Evolutionary conservation across 495 filamentous ascomycete genomes (phyloP).

Genomic region (Aspergillus haitiensis): DNA sequence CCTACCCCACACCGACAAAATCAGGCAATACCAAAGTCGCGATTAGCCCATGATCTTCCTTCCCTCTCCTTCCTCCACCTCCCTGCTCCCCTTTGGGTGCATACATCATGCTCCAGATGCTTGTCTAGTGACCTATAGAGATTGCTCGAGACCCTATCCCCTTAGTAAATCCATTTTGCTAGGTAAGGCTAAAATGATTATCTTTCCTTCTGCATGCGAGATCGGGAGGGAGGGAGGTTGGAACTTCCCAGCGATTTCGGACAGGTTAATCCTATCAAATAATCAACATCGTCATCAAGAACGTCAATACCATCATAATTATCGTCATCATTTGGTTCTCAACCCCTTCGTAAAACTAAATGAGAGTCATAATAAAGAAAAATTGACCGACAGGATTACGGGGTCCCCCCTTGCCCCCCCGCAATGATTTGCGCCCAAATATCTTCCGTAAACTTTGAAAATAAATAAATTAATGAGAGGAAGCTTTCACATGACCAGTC

Average conservation of each 20-base stretch:
- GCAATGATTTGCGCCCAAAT: slow-evolving; percentile 15
- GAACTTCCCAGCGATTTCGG: slow-evolving; percentile 5
- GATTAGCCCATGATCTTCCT: slow-evolving; percentile 13
- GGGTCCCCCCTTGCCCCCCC: not conserved
- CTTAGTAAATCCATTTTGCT: too few relatives aligned
- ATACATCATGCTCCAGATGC: slow-evolving; percentile 11
- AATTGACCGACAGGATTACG: slow-evolving; percentile 1
- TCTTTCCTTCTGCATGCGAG: slow-evolving; percentile 1
- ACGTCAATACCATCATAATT: too few relatives aligned
- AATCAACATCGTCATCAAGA: too few relatives aligned
- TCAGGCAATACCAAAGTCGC: slow-evolving; percentile 17
- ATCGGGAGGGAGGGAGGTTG: not conserved
- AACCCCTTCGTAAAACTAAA: not conserved
- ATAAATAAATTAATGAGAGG: not conserved
- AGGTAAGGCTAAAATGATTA: too few relatives aligned
- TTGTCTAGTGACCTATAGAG: slow-evolving; percentile 11
- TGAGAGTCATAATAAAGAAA: not conserved
- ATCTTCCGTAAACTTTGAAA: slow-evolving; percentile 6
- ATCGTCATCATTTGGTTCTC: too few relatives aligned
- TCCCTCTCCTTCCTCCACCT: not conserved
- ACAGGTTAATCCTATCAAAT: not conserved
- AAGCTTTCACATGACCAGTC: not conserved
- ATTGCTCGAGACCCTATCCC: not conserved
- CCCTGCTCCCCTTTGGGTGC: slow-evolving; percentile 4
- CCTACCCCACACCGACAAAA: slow-evolving; percentile 16